Evolutionary conservation across 1,284 basidiomycete genomes (phyloP), one percentile per base, ranked within the genome.

Genomic region (Papiliotrema nemorosa): DNA sequence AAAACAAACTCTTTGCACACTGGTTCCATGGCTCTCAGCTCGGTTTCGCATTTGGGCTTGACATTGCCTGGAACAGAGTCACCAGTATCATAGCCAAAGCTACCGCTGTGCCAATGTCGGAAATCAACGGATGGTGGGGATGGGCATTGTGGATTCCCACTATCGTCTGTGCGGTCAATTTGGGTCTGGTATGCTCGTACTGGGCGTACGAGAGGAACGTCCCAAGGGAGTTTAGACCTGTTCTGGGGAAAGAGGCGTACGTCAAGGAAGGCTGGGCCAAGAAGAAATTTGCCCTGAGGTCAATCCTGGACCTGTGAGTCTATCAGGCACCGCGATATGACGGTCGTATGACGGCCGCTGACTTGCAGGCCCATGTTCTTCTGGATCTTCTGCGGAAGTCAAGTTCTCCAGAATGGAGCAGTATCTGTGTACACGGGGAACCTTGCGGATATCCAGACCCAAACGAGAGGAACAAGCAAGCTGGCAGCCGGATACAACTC

Each of bases 401-500:
- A 67, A 52, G 52, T 70, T 5, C 58, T 73, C 31, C 73, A 76
- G 57, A 67, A 72, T 13, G 72, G 73, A 6, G 66, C 70, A 1
- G 69, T 76, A 9, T 57, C 57, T 20, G 63, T 71, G 16, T 78
- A 73, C 55, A 66, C 61, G 6, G 61, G 66, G n/a, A 76, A 77
- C 54, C 54, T 75, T 3, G 71, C 76, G 31, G 77, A 78, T 43
- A 69, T 76, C 50, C 70, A 76, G 52, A 59, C 65, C 18, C 45
- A 64, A 20, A 77, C 75, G 0, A 62, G 77, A 16, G 73, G 74
- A 21, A 69, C 72, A 0, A 62, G 64, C 2, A 66, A 54, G 27
- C 62, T 70, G 14, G 66, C 69, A 3, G 76, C 77, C 1, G 77
- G 77, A 12, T 78, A 77, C 59, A 77, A 74, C 41, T 56, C 64